phyloP scores from a whole-genome alignment of 768 basidiomycete species.

The Phaeotremella skinneri region DNA sequence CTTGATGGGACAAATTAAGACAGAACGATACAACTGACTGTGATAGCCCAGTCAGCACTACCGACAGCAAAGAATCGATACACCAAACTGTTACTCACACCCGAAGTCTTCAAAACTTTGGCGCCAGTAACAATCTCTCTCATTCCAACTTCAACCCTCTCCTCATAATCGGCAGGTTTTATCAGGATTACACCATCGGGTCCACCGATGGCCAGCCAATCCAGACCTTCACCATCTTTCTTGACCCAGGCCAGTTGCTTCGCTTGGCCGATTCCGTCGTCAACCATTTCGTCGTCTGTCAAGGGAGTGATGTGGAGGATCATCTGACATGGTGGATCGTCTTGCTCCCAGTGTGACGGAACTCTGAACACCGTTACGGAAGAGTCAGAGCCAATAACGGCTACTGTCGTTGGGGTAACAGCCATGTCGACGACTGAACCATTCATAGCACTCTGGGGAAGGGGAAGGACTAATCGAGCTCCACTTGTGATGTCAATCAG shows the following conservation, averaged over 20 bases:
- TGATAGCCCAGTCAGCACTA: background rate
- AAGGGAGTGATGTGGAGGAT: slow-evolving; percentile 13
- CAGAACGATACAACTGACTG: slow-evolving; percentile 35
- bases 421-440: slow-evolving; percentile 37
- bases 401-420: slow-evolving; percentile 24
- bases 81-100: slow-evolving; percentile 23
- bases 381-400: slow-evolving; percentile 24
- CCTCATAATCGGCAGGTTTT: slow-evolving; percentile 12
- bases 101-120: slow-evolving; percentile 32
- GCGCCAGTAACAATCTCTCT: background rate
- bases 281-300: background rate
- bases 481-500: slow-evolving; percentile 33
- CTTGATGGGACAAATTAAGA: slow-evolving; percentile 39
- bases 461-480: slow-evolving; percentile 25
- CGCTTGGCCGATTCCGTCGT: slow-evolving; percentile 8
- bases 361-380: slow-evolving; percentile 29
- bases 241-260: slow-evolving; percentile 34
- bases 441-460: slow-evolving; percentile 8
- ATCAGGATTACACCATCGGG: slow-evolving; percentile 30
- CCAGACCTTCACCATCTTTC: slow-evolving; percentile 11
- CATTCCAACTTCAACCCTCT: slow-evolving; percentile 2
- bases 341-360: slow-evolving; percentile 26
- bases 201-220: slow-evolving; percentile 33
- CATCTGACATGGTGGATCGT: slow-evolving; percentile 20
- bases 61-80: background rate